Base-by-base conservation (phyloP, 1,139 yeast genomes). In the Saccharomycopsis hybrid region DNA sequence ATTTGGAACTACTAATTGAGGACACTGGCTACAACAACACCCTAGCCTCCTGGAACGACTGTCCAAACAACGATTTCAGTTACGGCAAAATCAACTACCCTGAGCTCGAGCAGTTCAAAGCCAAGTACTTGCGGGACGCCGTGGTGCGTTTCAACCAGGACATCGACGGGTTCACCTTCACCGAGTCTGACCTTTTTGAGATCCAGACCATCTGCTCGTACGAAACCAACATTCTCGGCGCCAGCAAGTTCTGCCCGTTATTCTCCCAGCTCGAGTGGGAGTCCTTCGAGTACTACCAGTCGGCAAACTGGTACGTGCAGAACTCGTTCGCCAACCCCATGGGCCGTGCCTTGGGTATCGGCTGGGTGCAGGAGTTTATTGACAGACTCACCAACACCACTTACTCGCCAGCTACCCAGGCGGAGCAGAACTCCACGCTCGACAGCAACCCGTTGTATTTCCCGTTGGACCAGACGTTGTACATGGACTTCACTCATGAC, bases 31-130 rank as follows among this genome's bases (percentile, higher is more conserved):
- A 52, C 46, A 71, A 71, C 60, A 69, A 69, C 55, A 69, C 76
- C 8, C 59, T 72, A 49, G 74, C 74, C 0, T 59, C 71, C 25
- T 70, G 67, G 57, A 61, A 55, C 49, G 58, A 65, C 5, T 71
- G 76, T 56, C 69, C 72, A 18, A 68, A 69, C 52, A 57, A 65
- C 39, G 57, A 58, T 49, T 56, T 59, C 39, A 54, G 53, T 32
- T 50, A 59, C 25, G 58, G 57, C 38, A 33, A 38, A 9, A 46
- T 30, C 11, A 18, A 38, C 8, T 45, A 47, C 35, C 41, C 41
- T 11, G 37, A 48, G 1, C 54, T 56, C 11, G 53, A 51, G 25
- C 56, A 59, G 43, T 70, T 73, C 73, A 62, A 65, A 42, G 55
- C 63, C 3, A 58, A 54, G 9, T 67, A 63, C 53, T 55, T 60